Evolutionary conservation across 2,329 filamentous ascomycete genomes (phyloP).

Genomic region (Aspergillus proliferans): DNA sequence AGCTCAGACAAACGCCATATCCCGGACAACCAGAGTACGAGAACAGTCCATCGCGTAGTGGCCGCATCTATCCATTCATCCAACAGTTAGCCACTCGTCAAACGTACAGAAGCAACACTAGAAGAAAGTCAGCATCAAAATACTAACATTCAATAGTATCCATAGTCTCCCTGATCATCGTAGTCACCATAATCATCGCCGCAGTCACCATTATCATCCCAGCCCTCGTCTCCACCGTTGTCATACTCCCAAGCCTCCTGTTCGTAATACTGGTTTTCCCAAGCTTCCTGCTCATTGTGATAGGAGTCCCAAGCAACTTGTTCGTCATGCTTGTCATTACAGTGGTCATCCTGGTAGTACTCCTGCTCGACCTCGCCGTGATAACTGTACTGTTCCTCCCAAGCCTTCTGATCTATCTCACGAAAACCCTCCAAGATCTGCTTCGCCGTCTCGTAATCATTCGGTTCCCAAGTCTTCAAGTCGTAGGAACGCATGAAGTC

Average conservation of each 20-base stretch:
- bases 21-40: no score
- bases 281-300: not conserved
- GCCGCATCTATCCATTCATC: no score
- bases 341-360: not conserved
- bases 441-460: constrained; percentile 3
- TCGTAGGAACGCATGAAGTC: constrained; percentile 6
- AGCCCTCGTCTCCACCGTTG: no score
- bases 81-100: no score
- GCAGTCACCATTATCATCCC: not conserved
- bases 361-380: not conserved
- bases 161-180: no score
- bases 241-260: not conserved
- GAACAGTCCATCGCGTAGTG: no score
- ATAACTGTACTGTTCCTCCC: not conserved
- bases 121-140: no score
- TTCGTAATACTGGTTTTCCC: not conserved
- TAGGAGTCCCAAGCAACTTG: not conserved
- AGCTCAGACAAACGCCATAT: no score
- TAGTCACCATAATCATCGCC: not conserved
- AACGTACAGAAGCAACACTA: no score
- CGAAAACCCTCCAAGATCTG: constrained; percentile 2
- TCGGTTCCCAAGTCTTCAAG: not conserved
- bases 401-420: not conserved
- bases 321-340: not conserved
- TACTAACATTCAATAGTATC: no score